Base-by-base conservation (phyloP, 2,329 filamentous ascomycete genomes). In the Achaetomium macrosporum region DNA sequence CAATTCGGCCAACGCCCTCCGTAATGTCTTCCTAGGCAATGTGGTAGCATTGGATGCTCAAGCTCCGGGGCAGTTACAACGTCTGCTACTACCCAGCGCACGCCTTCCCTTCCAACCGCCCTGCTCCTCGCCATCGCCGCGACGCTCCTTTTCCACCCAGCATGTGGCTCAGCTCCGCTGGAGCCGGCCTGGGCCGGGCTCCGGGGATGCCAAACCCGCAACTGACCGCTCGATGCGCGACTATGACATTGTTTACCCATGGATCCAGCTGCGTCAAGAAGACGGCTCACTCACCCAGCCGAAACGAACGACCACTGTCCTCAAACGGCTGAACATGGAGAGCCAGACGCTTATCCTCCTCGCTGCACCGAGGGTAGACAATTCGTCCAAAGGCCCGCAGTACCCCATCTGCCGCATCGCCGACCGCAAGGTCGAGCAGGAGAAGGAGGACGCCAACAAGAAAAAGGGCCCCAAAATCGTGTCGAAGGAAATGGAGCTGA, bases 401-500 rank as follows among this genome's bases (percentile, higher is more conserved):
- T 71, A 64, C 50, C 83, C 88, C 1, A 76, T 91, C 33, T 95
- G 89, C 76, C 85, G 83, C 61, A 73, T 95, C 42, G 66, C 88
- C 30, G 76, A 82, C 66, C 84, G 83, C 61, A 68, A 69, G 42
- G 77, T 73, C 1, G 70, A 78, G 49, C 15, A 42, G 31, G 19
- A 19, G 9, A 42, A 49, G 29, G 51, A 44, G 59, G 66, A 68
- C 46, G 59, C 67, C 56, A n/a, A 13, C 35, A 69, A 74, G 56
- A 73, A 70, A 58, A 72, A 70, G 58, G 71, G 72, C 57, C 68
- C 70, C 61, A 73, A 65, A 59, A 63, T 71, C 35, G 76, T 74
- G 59, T 65, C 69, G 15, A 96, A 96, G 72, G 85, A 85, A 65
- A 69, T 96, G n/a, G 91, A 96, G 71, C 62, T 97, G 62, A 92